Conservation (phyloP, 495 filamentous ascomycete genomes). For the Bryoglossum gracile region DNA sequence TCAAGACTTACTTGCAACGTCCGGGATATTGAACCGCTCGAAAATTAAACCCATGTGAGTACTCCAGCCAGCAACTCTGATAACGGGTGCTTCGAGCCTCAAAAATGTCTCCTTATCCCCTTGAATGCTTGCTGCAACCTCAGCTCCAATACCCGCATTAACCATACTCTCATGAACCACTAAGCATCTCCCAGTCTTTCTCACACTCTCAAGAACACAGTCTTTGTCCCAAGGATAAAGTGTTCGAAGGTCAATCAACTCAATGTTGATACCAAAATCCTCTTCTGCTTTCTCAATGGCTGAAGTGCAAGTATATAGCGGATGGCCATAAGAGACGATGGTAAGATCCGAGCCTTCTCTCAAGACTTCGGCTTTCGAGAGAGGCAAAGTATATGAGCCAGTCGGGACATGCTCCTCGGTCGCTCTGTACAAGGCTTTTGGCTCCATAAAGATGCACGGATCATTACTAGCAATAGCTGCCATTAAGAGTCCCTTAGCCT, state of each 20-base stretch:
- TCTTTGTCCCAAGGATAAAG: constrained; percentile 94
- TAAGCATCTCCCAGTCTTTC: constrained; percentile 83
- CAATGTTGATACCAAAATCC: constrained; percentile 69
- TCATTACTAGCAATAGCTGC: constrained; percentile 78
- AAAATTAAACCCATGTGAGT: constrained; percentile 76
- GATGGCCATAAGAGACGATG: constrained; percentile 85
- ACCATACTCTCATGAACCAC: constrained; percentile 96
- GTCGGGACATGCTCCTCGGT: constrained; percentile 92
- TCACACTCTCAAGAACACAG: constrained; percentile 74
- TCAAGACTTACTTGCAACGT: constrained; percentile 73
- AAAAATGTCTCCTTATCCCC: constrained; percentile 74
- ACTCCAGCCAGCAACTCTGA: constrained; percentile 86
- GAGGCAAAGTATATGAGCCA: constrained; percentile 71
- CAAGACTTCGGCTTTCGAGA: constrained; percentile 83
- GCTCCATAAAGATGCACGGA: constrained; percentile 94
- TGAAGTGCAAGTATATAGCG: constrained; percentile 76
- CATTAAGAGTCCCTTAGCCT: constrained; percentile 87
- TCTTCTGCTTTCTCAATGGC: constrained; percentile 78
- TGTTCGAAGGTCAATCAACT: constrained; percentile 87
- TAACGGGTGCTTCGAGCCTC: constrained; percentile 84
- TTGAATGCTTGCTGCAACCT: constrained; percentile 88
- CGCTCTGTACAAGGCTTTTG: constrained; percentile 90
- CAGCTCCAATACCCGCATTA: constrained; percentile 89
- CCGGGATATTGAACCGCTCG: constrained; percentile 84
- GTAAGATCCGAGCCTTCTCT: constrained; percentile 82